phyloP scores from a whole-genome alignment of 306 rosid genomes.

The Datisca glomerata region DNA sequence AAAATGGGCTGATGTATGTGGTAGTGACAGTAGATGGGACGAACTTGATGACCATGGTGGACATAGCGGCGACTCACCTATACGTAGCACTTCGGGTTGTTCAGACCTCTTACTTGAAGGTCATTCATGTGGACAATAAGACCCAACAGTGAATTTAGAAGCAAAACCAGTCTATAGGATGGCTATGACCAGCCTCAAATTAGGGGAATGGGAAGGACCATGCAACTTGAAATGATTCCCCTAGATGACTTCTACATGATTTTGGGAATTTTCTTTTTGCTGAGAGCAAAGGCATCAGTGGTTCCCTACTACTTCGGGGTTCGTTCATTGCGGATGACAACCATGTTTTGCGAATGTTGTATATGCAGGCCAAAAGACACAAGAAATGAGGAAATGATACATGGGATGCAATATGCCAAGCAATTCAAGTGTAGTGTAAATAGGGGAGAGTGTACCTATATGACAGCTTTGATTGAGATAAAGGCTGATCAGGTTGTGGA shows the following conservation, averaged over 20 bases:
- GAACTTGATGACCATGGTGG: neutral
- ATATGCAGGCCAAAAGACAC: neutral
- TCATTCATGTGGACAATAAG: neutral
- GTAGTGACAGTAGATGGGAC: neutral
- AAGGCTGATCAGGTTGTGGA: neutral
- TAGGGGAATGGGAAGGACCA: neutral
- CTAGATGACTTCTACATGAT: neutral
- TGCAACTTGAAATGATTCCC: neutral
- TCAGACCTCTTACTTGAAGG: neutral
- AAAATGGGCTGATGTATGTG: neutral
- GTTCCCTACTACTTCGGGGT: neutral
- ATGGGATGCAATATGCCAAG: neutral
- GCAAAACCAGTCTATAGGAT: rapidly evolving
- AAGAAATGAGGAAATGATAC: neutral
- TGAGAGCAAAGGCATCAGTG: neutral
- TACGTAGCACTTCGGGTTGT: neutral
- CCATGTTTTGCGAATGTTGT: neutral
- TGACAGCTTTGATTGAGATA: neutral
- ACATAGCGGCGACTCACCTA: neutral
- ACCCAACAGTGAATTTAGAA: neutral
- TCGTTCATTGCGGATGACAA: neutral
- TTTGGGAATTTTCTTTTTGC: neutral
- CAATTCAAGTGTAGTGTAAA: neutral
- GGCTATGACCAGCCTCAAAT: neutral
- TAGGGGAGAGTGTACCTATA: neutral